A percentile compares a stretch with the other conserved stretches of the same genome.
These are phyloP conservation scores for Ceratocystis destructans DNA, from an alignment of 2,329 filamentous ascomycete genomes.

Conservation along the genomic window DNA sequence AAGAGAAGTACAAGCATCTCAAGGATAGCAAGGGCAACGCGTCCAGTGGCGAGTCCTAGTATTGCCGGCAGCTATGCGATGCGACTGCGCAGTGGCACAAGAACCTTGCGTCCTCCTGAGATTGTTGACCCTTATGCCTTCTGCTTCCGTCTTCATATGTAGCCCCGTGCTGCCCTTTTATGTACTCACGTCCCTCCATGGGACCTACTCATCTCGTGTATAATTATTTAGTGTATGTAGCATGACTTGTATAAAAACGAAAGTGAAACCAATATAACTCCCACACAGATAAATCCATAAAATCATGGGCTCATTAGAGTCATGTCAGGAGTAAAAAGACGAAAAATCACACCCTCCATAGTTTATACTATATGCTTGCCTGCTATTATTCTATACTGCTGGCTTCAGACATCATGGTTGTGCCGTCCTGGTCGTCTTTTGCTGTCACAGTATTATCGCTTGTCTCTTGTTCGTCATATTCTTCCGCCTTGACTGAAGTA, in stretches of 20 bases:
- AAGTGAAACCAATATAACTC: conserved; percentile 6
- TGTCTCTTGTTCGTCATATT: conserved; percentile 12
- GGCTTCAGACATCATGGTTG: conserved; percentile 13
- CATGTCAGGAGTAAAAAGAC: background rate
- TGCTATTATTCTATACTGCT: conserved; percentile 12
- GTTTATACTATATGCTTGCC: background rate
- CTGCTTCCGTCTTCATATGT: background rate
- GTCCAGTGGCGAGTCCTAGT: background rate
- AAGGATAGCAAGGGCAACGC: background rate
- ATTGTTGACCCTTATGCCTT: too few species aligned
- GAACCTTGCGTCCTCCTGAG: too few species aligned
- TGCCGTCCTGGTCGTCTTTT: conserved; percentile 11
- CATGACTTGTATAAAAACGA: conserved; percentile 3
- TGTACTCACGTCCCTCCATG: background rate
- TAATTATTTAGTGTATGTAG: background rate
- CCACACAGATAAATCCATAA: conserved; percentile 6
- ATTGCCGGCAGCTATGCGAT: too few species aligned
- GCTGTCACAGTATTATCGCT: conserved; percentile 15
- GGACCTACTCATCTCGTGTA: background rate
- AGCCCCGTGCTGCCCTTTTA: background rate
- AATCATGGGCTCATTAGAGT: conserved; percentile 10
- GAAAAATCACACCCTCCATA: background rate
- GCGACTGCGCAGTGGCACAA: too few species aligned
- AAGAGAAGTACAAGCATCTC: conserved; percentile 18
- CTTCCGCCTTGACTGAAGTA: conserved; percentile 9